Conservation (phyloP, 2,329 filamentous ascomycete genomes). For the Stachybotrys chlorohalonatus region DNA sequence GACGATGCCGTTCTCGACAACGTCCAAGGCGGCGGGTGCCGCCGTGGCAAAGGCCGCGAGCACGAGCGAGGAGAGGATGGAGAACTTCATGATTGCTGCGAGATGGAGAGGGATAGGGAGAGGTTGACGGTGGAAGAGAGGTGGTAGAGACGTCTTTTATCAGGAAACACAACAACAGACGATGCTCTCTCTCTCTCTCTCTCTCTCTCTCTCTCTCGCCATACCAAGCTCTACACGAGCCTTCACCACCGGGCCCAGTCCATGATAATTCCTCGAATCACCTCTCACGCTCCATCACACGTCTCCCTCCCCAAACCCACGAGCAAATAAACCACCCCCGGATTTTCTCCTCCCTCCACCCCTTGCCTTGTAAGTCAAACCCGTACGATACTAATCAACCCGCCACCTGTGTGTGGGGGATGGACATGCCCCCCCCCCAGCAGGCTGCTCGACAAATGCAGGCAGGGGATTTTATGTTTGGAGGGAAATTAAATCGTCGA, state of each 20-base stretch:
- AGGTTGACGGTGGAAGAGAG: background rate
- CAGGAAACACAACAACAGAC: background rate
- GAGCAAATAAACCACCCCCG: too few relatives aligned
- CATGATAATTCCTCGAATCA: background rate
- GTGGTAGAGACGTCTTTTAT: background rate
- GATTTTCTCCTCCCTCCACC: too few relatives aligned
- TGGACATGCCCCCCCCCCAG: too few relatives aligned
- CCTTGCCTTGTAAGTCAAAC: too few relatives aligned
- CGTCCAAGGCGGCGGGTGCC: background rate
- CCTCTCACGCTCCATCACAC: background rate
- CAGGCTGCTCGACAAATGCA: background rate
- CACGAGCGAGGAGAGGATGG: background rate
- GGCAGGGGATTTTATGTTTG: background rate
- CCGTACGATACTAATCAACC: too few relatives aligned
- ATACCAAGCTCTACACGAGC: background rate
- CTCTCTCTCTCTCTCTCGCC: background rate
- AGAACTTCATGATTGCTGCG: background rate
- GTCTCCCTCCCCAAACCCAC: too few relatives aligned
- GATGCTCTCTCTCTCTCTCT: background rate
- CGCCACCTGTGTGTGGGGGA: too few relatives aligned
- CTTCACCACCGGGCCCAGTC: background rate
- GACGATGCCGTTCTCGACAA: background rate
- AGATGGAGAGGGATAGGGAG: background rate
- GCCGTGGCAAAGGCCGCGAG: background rate
- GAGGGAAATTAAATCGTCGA: background rate